A percentile compares a stretch with the other conserved stretches of the same genome.
Conservation (phyloP, 2,329 filamentous ascomycete species). For the Colletotrichum limetticola region DNA sequence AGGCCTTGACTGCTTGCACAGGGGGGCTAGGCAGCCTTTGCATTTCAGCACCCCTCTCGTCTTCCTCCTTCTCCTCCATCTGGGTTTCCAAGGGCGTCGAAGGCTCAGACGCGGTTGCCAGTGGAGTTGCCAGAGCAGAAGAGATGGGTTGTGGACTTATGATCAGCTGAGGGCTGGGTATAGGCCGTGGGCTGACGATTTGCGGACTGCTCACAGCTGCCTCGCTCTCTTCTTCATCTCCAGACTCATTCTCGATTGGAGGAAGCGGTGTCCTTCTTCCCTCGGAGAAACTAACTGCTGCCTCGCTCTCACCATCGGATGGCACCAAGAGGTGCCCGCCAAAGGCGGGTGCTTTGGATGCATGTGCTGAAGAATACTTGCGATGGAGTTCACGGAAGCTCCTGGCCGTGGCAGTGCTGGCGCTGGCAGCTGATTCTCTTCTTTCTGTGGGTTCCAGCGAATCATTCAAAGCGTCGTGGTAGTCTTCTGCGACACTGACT, state of each 20-base stretch:
- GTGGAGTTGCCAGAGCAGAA: neutral
- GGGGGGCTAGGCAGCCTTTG: constrained; percentile 43
- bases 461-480: constrained; percentile 60
- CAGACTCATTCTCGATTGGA: constrained; percentile 56
- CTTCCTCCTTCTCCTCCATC: constrained; percentile 26
- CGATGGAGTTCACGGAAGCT: constrained; percentile 73
- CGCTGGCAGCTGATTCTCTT: constrained; percentile 71
- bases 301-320: constrained; percentile 70
- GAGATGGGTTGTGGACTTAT: constrained; percentile 8
- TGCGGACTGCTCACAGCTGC: neutral
- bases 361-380: constrained; percentile 66
- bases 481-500: constrained; percentile 51
- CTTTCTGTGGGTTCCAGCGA: constrained; percentile 58
- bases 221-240: constrained; percentile 34
- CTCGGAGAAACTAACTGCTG: constrained; percentile 69
- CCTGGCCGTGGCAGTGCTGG: constrained; percentile 73
- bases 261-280: constrained; percentile 66
- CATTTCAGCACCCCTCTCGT: constrained; percentile 38
- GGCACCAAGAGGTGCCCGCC: constrained; percentile 57
- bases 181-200: constrained; percentile 3
- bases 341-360: constrained; percentile 52
- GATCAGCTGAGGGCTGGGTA: constrained; percentile 8
- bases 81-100: neutral
- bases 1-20: constrained; percentile 47
- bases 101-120: neutral